Base-by-base conservation (phyloP, 176 grass and related monocot species). In the Areca catechu region DNA sequence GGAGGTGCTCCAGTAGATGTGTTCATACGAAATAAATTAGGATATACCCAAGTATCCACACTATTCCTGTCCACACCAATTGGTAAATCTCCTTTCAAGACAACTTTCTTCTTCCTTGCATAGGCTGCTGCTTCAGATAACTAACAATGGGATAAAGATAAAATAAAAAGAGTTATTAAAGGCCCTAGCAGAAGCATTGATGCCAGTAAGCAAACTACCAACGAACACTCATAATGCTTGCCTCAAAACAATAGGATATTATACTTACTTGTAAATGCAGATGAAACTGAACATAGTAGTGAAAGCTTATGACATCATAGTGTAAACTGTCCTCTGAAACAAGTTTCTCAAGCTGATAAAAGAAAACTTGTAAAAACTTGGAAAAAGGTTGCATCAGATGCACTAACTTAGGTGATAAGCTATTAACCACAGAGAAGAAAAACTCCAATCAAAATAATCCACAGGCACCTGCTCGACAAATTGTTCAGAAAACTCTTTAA, bases 41-140 rank as follows among this genome's bases (percentile, higher is more conserved):
- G 84, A 66, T 89, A 67, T 71, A 98, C 93, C 93, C 93, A 98
- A 56, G 93, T 98, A 88, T 98, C 87, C 52, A 98, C 93, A 68
- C 93, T 98, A 57, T 98, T 98, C 66, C 88, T 92, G 66, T 98
- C 93, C 58, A 98, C 93, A 63, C 93, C 93, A 29, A 98, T 98
- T 80, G 93, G 93, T 74, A 98, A 80, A 83, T 98, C 93, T 72
- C 93, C 93, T 89, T 98, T 98, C 47, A 98, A 70, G 57, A 98
- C 60, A 65, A 98, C 88, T n/a, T 85, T 82, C 70, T 92, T 98
- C 75, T 83, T 83, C 71, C 84, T 92, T 67, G 93, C 93, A 75
- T 92, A 92, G 53, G 74, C 24, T 63, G 87, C 93, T 68, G 88
- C 83, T 16, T 98, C 93, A 16, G 87, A 85, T 62, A 98, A 75